Conservation (phyloP, 2,329 filamentous ascomycete genomes). For the Penicillium hordei region DNA sequence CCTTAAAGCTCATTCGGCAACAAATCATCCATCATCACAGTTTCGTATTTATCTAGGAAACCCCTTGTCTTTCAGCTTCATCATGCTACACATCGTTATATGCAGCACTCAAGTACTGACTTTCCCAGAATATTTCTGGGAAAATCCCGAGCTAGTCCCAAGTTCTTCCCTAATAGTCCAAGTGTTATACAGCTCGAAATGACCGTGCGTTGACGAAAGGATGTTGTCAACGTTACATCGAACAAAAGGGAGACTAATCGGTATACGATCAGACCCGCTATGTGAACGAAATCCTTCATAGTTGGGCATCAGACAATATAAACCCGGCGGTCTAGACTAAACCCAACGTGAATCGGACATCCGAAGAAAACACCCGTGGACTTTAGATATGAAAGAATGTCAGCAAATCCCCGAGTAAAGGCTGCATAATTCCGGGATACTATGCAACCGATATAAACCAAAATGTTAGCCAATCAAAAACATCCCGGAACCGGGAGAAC, state of each 20-base stretch:
- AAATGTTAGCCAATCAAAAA: not conserved
- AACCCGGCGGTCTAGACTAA: not conserved
- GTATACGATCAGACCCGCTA: too few species aligned
- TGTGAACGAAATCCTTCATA: too few species aligned
- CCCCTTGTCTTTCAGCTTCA: constrained; percentile 8
- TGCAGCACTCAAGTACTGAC: constrained; percentile 42
- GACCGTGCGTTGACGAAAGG: too few species aligned
- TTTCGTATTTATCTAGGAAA: constrained; percentile 22
- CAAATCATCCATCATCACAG: not conserved
- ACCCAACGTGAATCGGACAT: not conserved
- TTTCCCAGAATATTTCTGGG: constrained; percentile 40
- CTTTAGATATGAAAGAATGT: not conserved
- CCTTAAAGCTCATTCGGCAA: not conserved
- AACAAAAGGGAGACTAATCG: too few species aligned
- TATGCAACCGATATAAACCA: not conserved
- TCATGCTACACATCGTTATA: constrained; percentile 27
- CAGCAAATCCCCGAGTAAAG: not conserved
- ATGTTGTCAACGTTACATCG: too few species aligned
- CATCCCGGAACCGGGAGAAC: not conserved
- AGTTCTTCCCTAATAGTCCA: too few species aligned
- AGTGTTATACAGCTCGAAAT: too few species aligned
- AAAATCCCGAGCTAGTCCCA: too few species aligned
- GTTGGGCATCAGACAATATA: not conserved
- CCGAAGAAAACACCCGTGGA: not conserved
- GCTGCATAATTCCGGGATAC: not conserved